Percentiles rank a stretch among this genome's conserved stretches.
Conservation (phyloP, 2,329 filamentous ascomycete genomes). For the Ceratocystis cacaofunesta region DNA sequence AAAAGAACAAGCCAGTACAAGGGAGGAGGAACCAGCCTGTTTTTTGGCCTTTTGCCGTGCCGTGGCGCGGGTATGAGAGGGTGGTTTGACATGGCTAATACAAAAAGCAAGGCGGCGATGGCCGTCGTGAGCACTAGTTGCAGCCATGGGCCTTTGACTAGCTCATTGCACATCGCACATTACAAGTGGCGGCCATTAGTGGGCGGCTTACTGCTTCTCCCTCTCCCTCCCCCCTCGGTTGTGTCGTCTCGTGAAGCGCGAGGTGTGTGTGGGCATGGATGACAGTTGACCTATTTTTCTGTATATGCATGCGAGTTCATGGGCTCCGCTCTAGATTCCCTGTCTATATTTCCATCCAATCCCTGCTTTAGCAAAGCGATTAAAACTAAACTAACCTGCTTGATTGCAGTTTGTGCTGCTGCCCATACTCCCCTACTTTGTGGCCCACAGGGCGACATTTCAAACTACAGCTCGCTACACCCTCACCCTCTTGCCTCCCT, state of each 20-base stretch:
- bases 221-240: not conserved
- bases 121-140: not conserved
- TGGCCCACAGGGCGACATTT: not conserved
- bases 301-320: not conserved
- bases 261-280: not conserved
- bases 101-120: not conserved
- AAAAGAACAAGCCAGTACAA: not conserved
- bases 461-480: not conserved
- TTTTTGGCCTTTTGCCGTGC: not conserved
- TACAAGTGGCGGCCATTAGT: not conserved
- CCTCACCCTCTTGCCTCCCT: not conserved
- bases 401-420: not conserved
- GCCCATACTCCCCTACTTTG: not conserved
- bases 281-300: not conserved
- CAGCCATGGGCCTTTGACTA: not conserved
- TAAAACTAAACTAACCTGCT: not conserved
- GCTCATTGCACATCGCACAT: not conserved
- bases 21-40: not conserved
- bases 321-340: not conserved
- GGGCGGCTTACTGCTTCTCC: not conserved
- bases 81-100: not conserved
- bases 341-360: slow-evolving; percentile 3
- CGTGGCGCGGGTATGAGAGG: not conserved
- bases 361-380: not conserved
- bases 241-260: not conserved